phyloP scores from a whole-genome alignment of 2,329 filamentous ascomycete genomes.

The Septoria linicola region DNA sequence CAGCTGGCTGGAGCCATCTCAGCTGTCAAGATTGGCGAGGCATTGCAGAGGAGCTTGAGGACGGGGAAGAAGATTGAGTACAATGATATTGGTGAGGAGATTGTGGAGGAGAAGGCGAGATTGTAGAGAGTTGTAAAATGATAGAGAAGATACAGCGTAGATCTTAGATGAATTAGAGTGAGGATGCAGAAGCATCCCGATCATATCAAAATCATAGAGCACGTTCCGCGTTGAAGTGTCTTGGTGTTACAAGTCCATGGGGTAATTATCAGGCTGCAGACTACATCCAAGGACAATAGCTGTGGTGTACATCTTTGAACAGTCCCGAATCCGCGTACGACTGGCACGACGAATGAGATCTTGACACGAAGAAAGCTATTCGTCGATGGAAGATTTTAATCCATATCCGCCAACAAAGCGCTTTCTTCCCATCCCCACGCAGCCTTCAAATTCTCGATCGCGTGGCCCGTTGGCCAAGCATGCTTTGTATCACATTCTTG shows the following conservation, averaged over 20 bases:
- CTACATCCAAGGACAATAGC: too few species aligned
- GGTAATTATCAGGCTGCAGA: too few species aligned
- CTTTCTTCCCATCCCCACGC: slow-evolving; percentile 50
- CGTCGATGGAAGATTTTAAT: too few species aligned
- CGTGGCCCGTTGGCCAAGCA: slow-evolving; percentile 53
- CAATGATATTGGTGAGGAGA: slow-evolving; percentile 47
- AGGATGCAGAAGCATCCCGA: too few species aligned
- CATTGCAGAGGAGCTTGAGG: slow-evolving; percentile 47
- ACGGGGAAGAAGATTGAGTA: slow-evolving; percentile 53
- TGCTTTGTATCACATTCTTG: slow-evolving; percentile 51
- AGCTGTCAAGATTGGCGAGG: slow-evolving; percentile 60
- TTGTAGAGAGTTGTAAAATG: slow-evolving; percentile 8
- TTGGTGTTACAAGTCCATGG: too few species aligned
- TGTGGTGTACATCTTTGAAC: too few species aligned
- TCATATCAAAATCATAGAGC: not conserved
- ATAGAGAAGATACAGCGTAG: not conserved
- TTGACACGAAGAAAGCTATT: too few species aligned
- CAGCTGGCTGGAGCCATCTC: slow-evolving; percentile 58
- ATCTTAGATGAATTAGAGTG: too few species aligned
- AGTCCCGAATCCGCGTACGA: too few species aligned
- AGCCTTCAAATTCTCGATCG: slow-evolving; percentile 49
- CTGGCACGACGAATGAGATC: too few species aligned
- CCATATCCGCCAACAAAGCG: too few species aligned
- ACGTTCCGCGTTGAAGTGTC: too few species aligned
- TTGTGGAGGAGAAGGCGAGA: slow-evolving; percentile 23